Conservation (phyloP, 129 eudicot genomes). For the Erigeron canadensis region DNA sequence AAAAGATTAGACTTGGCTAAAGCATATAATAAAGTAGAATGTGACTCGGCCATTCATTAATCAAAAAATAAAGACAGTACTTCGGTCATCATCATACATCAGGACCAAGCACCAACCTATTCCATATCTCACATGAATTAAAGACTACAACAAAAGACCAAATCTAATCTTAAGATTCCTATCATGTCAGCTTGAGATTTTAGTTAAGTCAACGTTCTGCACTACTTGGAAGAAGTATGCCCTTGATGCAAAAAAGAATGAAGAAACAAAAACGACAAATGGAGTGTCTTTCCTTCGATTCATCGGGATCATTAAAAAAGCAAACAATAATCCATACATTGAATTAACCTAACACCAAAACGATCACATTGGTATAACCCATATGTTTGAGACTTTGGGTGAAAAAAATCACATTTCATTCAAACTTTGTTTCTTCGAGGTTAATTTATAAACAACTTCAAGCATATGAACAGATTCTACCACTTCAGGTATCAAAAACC, state of each 20-base stretch:
- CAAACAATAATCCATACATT: neutral
- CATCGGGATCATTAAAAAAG: neutral
- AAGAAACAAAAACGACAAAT: neutral
- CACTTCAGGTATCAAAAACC: too few species aligned
- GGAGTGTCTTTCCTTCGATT: neutral
- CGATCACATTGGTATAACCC: too few species aligned
- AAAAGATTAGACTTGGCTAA: conserved; percentile 1
- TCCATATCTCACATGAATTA: neutral
- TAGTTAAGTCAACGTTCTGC: neutral
- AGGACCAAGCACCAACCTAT: neutral
- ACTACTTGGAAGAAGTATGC: neutral
- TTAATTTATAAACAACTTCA: too few species aligned
- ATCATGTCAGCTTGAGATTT: neutral
- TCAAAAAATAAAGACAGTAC: neutral
- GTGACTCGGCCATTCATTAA: neutral
- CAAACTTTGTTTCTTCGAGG: too few species aligned
- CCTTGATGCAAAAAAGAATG: neutral
- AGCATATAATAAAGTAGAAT: neutral
- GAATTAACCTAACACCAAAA: too few species aligned
- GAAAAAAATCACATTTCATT: too few species aligned
- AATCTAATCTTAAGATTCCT: neutral
- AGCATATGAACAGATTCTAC: too few species aligned
- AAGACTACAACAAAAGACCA: neutral
- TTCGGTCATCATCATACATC: neutral
- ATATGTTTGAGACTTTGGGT: too few species aligned